These are phyloP conservation scores for Microthyrium microscopicum DNA, from an alignment of 2,329 filamentous ascomycete species.

Conservation along the genomic window DNA sequence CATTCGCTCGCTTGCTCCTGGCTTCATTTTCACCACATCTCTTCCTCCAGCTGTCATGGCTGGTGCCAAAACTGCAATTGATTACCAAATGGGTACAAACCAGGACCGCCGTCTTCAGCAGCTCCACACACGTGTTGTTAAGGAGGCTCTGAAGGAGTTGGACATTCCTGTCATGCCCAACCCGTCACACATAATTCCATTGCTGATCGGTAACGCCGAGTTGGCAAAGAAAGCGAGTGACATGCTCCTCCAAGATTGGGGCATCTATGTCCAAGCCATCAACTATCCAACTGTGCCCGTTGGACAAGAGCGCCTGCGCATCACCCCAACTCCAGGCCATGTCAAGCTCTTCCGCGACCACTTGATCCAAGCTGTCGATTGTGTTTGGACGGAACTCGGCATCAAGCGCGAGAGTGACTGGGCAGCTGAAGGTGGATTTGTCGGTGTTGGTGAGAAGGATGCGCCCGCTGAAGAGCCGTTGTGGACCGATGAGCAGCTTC, in stretches of 20 bases:
- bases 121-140: constrained; percentile 87
- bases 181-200: constrained; percentile 86
- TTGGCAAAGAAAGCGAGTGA: constrained; percentile 85
- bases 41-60: constrained; percentile 95
- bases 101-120: constrained; percentile 87
- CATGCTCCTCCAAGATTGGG: constrained; percentile 73
- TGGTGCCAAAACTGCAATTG: constrained; percentile 76
- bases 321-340: constrained; percentile 92
- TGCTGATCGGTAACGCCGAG: constrained; percentile 87
- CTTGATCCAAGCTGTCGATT: constrained; percentile 67
- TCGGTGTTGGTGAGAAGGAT: constrained; percentile 69
- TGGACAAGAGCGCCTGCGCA: constrained; percentile 89
- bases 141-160: constrained; percentile 58
- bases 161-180: constrained; percentile 97
- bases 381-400: constrained; percentile 73
- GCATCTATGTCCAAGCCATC: constrained; percentile 96
- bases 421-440: constrained; percentile 80
- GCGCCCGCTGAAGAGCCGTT: constrained; percentile 49
- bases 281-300: constrained; percentile 98
- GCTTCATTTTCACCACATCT: constrained; percentile 98
- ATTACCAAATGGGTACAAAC: constrained; percentile 75
- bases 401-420: constrained; percentile 91
- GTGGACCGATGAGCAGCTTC: constrained; percentile 82
- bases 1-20: constrained; percentile 83
- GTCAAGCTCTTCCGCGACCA: constrained; percentile 70